phyloP scores from a whole-genome alignment of 2,329 filamentous ascomycete species.

The Colletotrichum tamarilloi region DNA sequence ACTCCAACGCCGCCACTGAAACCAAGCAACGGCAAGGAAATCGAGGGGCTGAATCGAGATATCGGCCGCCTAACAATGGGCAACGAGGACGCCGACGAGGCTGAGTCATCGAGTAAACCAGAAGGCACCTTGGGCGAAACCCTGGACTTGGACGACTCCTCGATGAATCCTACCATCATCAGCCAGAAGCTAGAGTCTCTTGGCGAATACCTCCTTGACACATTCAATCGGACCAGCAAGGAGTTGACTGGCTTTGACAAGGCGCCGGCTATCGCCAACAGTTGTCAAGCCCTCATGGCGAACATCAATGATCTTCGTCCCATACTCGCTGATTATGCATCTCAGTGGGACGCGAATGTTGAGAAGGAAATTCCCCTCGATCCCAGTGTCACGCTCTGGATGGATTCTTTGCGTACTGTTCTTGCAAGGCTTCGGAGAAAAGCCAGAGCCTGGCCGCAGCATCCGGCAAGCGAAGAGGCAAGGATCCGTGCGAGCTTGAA shows the following conservation, averaged over 20 bases:
- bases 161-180: slow-evolving; percentile 9
- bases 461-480: background rate
- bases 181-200: slow-evolving; percentile 9
- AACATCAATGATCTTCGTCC: slow-evolving; percentile 36
- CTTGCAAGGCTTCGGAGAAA: slow-evolving; percentile 33
- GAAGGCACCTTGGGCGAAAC: background rate
- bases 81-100: background rate
- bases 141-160: slow-evolving; percentile 12
- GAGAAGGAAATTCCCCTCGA: slow-evolving; percentile 36
- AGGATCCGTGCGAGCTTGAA: background rate
- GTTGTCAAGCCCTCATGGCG: slow-evolving; percentile 26
- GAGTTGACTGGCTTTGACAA: background rate
- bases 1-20: background rate
- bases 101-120: background rate
- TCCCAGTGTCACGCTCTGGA: slow-evolving; percentile 38
- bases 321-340: slow-evolving; percentile 38
- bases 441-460: background rate
- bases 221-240: background rate
- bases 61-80: background rate
- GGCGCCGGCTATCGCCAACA: slow-evolving; percentile 10
- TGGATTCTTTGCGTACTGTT: slow-evolving; percentile 36
- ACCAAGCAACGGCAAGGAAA: background rate
- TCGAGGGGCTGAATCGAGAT: background rate
- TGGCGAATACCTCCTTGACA: background rate
- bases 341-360: slow-evolving; percentile 26